A percentile compares a stretch with the other conserved stretches of the same genome.
These are phyloP conservation scores for Mediolabrus comicus DNA, from an alignment of 108 stramenopile species.

Conservation along the genomic window DNA sequence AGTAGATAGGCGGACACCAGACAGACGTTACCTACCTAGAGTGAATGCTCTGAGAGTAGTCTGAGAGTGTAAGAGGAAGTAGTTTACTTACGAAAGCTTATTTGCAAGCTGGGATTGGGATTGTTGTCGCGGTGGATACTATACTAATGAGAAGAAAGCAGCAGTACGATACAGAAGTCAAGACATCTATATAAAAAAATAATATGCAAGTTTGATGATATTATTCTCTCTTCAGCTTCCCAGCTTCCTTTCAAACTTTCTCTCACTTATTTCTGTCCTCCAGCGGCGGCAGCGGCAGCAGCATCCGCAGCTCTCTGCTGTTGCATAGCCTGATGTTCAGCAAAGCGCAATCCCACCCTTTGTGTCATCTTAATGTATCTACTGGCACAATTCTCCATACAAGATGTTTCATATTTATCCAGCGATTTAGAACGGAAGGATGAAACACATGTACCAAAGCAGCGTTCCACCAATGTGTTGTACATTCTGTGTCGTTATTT, in stretches of 20 bases:
- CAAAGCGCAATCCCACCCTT: conserved; percentile 84
- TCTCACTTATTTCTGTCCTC: neutral
- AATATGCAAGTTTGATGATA: too few relatives aligned
- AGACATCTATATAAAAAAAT: too few relatives aligned
- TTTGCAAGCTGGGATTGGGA: too few relatives aligned
- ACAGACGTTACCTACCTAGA: too few relatives aligned
- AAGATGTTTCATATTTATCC: conserved; percentile 73
- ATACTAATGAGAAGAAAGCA: too few relatives aligned
- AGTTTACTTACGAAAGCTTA: too few relatives aligned
- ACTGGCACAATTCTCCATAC: conserved; percentile 65
- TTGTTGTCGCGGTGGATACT: too few relatives aligned
- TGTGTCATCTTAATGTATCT: conserved; percentile 90
- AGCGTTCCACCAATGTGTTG: conserved; percentile 79
- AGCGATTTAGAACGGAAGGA: conserved; percentile 86
- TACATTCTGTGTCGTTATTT: conserved; percentile 65
- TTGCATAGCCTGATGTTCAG: conserved; percentile 89
- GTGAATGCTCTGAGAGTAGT: too few relatives aligned
- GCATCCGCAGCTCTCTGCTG: conserved; percentile 78
- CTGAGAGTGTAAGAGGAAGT: too few relatives aligned
- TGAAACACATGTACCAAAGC: conserved; percentile 75
- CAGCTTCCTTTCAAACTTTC: neutral
- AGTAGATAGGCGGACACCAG: too few relatives aligned
- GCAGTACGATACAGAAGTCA: too few relatives aligned
- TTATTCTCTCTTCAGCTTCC: neutral
- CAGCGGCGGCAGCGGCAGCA: conserved; percentile 34